These are phyloP conservation scores for Blastobotrys persicus DNA, from an alignment of 1,139 yeast species.

Conservation along the genomic window DNA sequence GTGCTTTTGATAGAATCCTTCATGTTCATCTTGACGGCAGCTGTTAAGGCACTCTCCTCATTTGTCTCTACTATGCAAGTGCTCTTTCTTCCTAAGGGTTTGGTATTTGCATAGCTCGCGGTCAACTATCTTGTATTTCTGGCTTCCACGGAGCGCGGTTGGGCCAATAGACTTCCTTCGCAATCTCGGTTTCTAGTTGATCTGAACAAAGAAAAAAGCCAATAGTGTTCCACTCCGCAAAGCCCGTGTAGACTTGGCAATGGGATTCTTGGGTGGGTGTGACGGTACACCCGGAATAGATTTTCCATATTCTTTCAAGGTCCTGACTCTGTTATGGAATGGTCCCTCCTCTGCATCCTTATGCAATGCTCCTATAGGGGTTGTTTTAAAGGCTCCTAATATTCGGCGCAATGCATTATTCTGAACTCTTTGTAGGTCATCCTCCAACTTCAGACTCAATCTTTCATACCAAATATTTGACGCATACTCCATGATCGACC, in stretches of 20 bases:
- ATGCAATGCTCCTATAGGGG: too few relatives aligned
- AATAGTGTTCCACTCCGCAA: neutral
- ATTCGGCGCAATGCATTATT: too few relatives aligned
- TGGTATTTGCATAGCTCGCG: too few relatives aligned
- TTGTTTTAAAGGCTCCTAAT: too few relatives aligned
- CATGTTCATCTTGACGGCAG: too few relatives aligned
- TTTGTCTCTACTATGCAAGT: too few relatives aligned
- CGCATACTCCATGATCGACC: conserved; percentile 1
- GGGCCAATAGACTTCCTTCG: neutral
- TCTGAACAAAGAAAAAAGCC: neutral
- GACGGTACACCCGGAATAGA: neutral
- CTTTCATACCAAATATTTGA: neutral
- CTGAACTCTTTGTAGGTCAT: too few relatives aligned
- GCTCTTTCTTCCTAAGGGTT: too few relatives aligned
- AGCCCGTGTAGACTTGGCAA: neutral
- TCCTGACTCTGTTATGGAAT: neutral
- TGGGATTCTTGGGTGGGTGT: neutral
- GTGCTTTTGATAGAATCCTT: too few relatives aligned
- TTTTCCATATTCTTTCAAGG: neutral
- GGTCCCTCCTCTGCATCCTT: neutral
- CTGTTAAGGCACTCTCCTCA: too few relatives aligned
- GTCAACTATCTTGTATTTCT: too few relatives aligned
- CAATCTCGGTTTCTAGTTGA: neutral
- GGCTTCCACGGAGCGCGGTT: neutral
- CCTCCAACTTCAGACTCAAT: neutral